Evolutionary conservation across 768 basidiomycete genomes (phyloP).

Genomic region (Lactarius hengduanensis): DNA sequence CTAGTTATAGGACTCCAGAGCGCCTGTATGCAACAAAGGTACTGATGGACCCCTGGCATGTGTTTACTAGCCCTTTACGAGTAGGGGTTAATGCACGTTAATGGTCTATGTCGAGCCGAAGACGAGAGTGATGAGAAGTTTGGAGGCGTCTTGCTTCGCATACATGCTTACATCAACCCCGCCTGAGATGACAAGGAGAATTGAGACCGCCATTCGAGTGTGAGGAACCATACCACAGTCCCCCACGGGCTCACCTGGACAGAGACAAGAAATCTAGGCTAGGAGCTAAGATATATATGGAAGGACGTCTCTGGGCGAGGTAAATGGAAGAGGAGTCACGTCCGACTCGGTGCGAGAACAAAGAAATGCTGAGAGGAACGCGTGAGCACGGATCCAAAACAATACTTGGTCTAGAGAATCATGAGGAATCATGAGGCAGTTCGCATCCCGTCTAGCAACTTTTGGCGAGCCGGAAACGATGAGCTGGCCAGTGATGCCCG

Average conservation of each 20-base stretch:
- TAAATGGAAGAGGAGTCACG: neutral
- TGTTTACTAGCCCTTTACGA: neutral
- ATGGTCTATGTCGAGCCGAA: neutral
- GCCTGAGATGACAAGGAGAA: neutral
- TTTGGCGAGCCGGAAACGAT: neutral
- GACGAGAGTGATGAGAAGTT: neutral
- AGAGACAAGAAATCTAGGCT: no score
- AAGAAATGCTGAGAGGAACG: neutral
- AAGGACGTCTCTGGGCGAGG: neutral
- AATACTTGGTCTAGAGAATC: neutral
- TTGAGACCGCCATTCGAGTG: neutral
- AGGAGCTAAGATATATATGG: neutral
- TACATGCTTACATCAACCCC: neutral
- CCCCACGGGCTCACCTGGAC: no score
- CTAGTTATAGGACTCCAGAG: constrained; percentile 7
- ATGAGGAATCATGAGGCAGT: neutral
- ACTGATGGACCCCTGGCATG: constrained; percentile 6
- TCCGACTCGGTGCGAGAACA: neutral
- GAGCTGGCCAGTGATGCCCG: neutral
- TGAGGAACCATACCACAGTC: no score
- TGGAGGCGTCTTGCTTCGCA: neutral
- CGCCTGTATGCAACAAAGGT: neutral
- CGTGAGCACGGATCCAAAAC: neutral
- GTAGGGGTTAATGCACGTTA: neutral
- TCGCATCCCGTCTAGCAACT: neutral